These are phyloP conservation scores for Nicotiana undulata DNA, from an alignment of 257 asterid genomes.

Conservation along the genomic window DNA sequence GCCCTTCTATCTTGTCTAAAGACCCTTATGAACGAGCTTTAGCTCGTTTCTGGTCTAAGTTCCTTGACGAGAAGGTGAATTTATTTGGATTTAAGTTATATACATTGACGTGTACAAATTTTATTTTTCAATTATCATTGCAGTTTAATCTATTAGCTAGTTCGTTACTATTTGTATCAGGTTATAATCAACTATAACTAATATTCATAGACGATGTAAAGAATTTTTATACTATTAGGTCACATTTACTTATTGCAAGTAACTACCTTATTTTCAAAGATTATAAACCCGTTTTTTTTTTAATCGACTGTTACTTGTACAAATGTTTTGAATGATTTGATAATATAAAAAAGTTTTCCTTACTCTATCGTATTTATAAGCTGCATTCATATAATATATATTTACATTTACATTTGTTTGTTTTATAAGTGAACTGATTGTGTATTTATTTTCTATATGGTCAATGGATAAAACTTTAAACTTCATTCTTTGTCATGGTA, in stretches of 20 bases:
- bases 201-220: neutral
- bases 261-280: neutral
- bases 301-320: neutral
- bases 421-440: neutral
- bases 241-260: neutral
- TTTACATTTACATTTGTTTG: neutral
- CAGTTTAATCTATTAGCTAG: neutral
- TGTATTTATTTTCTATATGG: neutral
- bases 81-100: neutral
- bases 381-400: too few species aligned
- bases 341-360: neutral
- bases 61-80: neutral
- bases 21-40: neutral
- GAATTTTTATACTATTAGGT: neutral
- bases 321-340: neutral
- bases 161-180: neutral
- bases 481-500: neutral
- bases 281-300: too few species aligned
- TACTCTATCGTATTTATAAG: neutral
- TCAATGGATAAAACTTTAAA: neutral
- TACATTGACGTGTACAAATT: neutral
- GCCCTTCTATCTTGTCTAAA: neutral
- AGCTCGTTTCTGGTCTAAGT: neutral
- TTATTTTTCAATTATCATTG: too few species aligned
- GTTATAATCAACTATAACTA: neutral